phyloP scores from a whole-genome alignment of 257 asterid species.

The Henckelia pumila region DNA sequence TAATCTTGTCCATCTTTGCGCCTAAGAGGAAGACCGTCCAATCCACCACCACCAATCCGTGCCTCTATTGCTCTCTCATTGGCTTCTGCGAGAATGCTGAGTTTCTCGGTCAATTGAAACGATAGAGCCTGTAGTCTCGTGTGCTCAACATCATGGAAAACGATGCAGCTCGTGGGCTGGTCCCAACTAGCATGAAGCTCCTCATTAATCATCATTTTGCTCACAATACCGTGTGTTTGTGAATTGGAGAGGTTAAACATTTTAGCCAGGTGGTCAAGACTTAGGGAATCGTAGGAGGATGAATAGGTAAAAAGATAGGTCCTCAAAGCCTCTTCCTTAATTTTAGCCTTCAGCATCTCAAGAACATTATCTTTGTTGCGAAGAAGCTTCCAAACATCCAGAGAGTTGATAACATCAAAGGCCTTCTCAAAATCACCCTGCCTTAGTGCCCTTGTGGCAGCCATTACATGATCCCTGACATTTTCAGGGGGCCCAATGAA shows the following conservation, averaged over 20 bases:
- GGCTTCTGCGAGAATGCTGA: constrained; percentile 67
- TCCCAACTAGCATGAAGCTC: constrained; percentile 97
- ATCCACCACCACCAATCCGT: constrained; percentile 75
- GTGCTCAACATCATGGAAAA: constrained; percentile 78
- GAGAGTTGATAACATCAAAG: constrained; percentile 58
- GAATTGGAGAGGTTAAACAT: constrained; percentile 76
- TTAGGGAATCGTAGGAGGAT: constrained; percentile 61
- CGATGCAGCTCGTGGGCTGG: constrained; percentile 80
- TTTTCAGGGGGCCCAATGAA: constrained; percentile 95
- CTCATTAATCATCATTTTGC: constrained; percentile 87
- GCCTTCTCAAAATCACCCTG: constrained; percentile 83
- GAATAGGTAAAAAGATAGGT: constrained; percentile 86
- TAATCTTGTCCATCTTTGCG: constrained; percentile 91
- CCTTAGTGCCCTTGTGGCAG: constrained; percentile 80
- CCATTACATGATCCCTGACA: constrained; percentile 96
- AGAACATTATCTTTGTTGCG: constrained; percentile 65
- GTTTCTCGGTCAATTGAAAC: constrained; percentile 79
- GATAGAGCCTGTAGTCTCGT: constrained; percentile 78
- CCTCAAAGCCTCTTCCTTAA: constrained; percentile 88
- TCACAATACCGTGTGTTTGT: constrained; percentile 65
- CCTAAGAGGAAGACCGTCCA: constrained; percentile 74
- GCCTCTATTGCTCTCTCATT: constrained; percentile 85
- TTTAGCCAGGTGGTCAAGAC: constrained; percentile 74
- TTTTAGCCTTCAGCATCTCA: constrained; percentile 73
- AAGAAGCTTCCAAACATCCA: constrained; percentile 83